phyloP scores from a whole-genome alignment of 805 yeast genomes.

The Kregervanrija pseudodelftensis region DNA sequence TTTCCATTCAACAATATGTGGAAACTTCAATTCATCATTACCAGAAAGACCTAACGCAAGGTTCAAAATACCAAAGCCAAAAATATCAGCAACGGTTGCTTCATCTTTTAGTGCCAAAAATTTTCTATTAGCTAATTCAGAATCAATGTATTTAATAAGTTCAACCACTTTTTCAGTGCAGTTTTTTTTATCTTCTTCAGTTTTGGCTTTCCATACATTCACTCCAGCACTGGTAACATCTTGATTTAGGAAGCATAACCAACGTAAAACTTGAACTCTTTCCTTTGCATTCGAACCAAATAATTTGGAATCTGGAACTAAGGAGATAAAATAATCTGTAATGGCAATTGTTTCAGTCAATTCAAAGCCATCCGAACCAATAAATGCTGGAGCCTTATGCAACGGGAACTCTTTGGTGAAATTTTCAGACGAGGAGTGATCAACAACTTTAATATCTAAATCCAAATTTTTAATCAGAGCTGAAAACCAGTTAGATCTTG shows the following conservation, averaged over 20 bases:
- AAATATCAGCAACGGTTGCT: constrained; percentile 4
- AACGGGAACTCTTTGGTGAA: constrained; percentile 53
- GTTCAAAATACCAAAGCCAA: too few relatives aligned
- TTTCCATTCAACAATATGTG: too few relatives aligned
- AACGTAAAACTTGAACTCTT: constrained; percentile 56
- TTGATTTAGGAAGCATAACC: constrained; percentile 68
- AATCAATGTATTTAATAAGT: neutral
- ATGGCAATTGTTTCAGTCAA: constrained; percentile 62
- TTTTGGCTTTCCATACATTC: neutral
- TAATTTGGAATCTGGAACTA: constrained; percentile 35
- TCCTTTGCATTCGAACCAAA: constrained; percentile 54
- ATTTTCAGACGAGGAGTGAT: constrained; percentile 32
- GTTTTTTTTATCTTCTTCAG: constrained; percentile 5
- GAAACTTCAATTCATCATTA: too few relatives aligned
- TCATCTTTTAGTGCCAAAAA: constrained; percentile 4
- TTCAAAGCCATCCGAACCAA: constrained; percentile 58
- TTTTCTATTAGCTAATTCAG: constrained; percentile 3
- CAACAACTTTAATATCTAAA: constrained; percentile 45
- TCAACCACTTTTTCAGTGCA: neutral
- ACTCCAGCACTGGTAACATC: constrained; percentile 30
- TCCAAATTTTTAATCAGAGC: constrained; percentile 48
- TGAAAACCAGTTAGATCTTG: constrained; percentile 31
- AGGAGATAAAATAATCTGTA: constrained; percentile 34
- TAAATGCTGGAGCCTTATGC: constrained; percentile 53
- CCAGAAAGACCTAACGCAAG: too few relatives aligned